A percentile compares a stretch with the other conserved stretches of the same genome.
These are phyloP conservation scores for Acer campestre DNA, from an alignment of 345 rosid species.

Conservation along the genomic window DNA sequence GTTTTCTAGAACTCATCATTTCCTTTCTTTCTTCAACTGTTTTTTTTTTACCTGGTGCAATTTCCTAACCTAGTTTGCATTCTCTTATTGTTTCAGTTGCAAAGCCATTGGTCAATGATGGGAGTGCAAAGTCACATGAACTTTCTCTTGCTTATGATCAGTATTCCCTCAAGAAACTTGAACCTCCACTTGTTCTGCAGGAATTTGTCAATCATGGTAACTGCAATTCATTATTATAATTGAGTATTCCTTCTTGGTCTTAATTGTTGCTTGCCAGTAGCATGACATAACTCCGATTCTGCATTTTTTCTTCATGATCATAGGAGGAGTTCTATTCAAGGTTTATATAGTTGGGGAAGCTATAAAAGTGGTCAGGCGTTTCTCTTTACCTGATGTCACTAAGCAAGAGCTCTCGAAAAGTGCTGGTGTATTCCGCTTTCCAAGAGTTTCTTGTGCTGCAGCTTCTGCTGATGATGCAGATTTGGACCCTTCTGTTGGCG, in stretches of 20 bases:
- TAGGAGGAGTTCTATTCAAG: slow-evolving; percentile 82
- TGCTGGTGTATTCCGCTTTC: slow-evolving; percentile 62
- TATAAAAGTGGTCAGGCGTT: slow-evolving; percentile 76
- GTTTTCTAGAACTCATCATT: background rate
- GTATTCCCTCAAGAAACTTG: slow-evolving; percentile 63
- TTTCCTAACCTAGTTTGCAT: slow-evolving; percentile 7
- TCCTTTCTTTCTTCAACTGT: background rate
- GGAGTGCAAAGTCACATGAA: slow-evolving; percentile 82
- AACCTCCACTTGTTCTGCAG: slow-evolving; percentile 86
- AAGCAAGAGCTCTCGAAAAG: slow-evolving; percentile 50
- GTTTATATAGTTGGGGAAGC: slow-evolving; percentile 87
- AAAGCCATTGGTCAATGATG: slow-evolving; percentile 76
- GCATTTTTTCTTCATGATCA: slow-evolving; percentile 16
- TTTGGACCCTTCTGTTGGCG: slow-evolving; percentile 63
- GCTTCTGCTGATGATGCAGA: slow-evolving; percentile 76
- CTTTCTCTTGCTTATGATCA: slow-evolving; percentile 74
- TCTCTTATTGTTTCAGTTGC: slow-evolving; percentile 54
- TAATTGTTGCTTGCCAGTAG: slow-evolving; percentile 13
- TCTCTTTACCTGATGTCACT: slow-evolving; percentile 84
- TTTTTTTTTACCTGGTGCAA: background rate
- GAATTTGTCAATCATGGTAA: slow-evolving; percentile 89
- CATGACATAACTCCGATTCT: background rate
- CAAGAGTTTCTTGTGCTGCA: slow-evolving; percentile 70
- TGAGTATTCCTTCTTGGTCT: background rate
- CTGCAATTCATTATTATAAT: slow-evolving; percentile 2